Base-by-base conservation (phyloP, 2,329 filamentous ascomycete genomes). In the Balansia obtecta region DNA sequence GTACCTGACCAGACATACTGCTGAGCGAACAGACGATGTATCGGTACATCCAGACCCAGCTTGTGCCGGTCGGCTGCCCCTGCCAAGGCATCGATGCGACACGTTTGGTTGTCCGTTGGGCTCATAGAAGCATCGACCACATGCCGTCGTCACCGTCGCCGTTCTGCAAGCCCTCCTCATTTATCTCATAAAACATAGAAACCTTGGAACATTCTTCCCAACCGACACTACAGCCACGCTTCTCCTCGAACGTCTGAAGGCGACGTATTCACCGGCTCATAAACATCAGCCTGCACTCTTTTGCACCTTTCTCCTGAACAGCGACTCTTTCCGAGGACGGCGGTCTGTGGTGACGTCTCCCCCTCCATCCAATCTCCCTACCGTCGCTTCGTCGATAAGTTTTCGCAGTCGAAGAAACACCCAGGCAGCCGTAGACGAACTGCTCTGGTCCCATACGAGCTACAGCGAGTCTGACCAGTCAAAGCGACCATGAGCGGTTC, bases 401-500 rank as follows among this genome's bases (percentile, higher is more conserved):
- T 43, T 27, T 30, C 22, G 39, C 47, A 20, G 50, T 39, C 43
- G 22, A 47, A 34, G 30, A 16, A 22, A 37, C 13, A 34, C 39
- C 12, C n/a, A 10, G 37, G 3, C 22, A 33, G 20, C 8, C 32
- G 18, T 18, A 39, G 12, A 46, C 46, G 43, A 20, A 15, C 10
- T n/a, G 8, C 33, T 45, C 4, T 37, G 37, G 43, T 22, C 1
- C n/a, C 15, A 6, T 16, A 33, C 27, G 13, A 49, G 27, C 20
- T 46, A 32, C n/a, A 43, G 15, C 4, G 46, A 46, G 41, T 37
- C 50, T 46, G 50, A 48, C 48, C 41, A 52, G 49, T 48, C 45
- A 49, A 43, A 46, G 50, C 54, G 46, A 65, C 52, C 45, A 69
- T 69, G 66, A 68, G 54, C 52, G 55, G 60, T 52, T 60, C 60